phyloP scores from a whole-genome alignment of 73 alveolate species.

The Uronychia binucleata region DNA sequence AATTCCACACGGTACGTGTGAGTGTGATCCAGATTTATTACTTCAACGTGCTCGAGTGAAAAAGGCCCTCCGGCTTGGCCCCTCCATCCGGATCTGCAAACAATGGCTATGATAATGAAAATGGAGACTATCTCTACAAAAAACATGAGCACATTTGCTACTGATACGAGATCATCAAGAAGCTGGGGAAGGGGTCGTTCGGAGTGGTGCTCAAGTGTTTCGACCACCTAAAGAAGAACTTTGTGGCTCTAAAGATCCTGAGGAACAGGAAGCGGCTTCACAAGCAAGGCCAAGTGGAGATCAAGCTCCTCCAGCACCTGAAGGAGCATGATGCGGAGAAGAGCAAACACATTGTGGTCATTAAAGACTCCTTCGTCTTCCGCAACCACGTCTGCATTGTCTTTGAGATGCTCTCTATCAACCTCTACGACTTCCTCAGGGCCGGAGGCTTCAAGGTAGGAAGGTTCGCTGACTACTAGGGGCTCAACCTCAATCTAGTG shows the following conservation, averaged over 20 bases:
- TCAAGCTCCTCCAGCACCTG: slow-evolving; percentile 53
- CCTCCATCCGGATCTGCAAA: slow-evolving; percentile 21
- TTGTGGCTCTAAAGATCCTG: slow-evolving; percentile 61
- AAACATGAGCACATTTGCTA: slow-evolving; percentile 80
- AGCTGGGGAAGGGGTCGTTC: slow-evolving; percentile 85
- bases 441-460: slow-evolving; percentile 53
- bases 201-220: slow-evolving; percentile 84
- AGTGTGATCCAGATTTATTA: neutral
- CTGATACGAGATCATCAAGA: slow-evolving; percentile 72
- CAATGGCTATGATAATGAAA: slow-evolving; percentile 71
- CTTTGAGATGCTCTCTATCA: slow-evolving; percentile 63
- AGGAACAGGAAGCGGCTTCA: slow-evolving; percentile 38
- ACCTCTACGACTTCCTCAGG: slow-evolving; percentile 65
- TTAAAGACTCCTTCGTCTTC: slow-evolving; percentile 26
- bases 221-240: slow-evolving; percentile 65
- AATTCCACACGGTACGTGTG: neutral
- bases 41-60: neutral
- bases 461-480: too few relatives aligned
- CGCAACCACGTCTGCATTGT: slow-evolving; percentile 63
- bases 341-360: slow-evolving; percentile 42
- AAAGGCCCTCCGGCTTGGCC: neutral
- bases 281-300: slow-evolving; percentile 63
- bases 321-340: slow-evolving; percentile 33
- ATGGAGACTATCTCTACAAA: slow-evolving; percentile 71
- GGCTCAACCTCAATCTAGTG: slow-evolving; percentile 47